These are phyloP conservation scores for Ustilago crameri DNA, from an alignment of 1,284 basidiomycete species.

Conservation along the genomic window DNA sequence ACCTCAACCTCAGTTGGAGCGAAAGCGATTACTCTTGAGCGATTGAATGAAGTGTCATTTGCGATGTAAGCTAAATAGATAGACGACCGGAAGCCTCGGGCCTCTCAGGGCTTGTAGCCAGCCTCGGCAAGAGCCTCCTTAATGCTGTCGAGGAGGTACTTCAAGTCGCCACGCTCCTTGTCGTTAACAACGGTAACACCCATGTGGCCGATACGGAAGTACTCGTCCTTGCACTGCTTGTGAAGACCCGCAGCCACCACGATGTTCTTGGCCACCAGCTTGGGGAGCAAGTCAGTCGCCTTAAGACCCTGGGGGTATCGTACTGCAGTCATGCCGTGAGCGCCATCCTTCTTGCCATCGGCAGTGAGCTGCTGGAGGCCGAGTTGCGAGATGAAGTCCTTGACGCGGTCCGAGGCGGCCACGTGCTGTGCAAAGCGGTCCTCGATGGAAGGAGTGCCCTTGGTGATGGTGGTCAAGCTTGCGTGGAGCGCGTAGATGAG, in stretches of 20 bases:
- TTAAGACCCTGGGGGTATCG: constrained; percentile 63
- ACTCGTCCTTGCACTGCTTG: constrained; percentile 82
- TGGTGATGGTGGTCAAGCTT: constrained; percentile 80
- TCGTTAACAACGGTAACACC: constrained; percentile 81
- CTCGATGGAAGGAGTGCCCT: constrained; percentile 74
- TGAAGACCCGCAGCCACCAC: constrained; percentile 91
- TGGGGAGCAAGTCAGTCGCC: constrained; percentile 57
- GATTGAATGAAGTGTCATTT: background rate
- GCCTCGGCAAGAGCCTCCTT: constrained; percentile 72
- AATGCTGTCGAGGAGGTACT: constrained; percentile 78
- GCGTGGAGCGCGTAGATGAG: constrained; percentile 89
- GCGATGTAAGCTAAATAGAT: background rate
- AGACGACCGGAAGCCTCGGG: background rate
- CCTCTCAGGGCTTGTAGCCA: constrained; percentile 66
- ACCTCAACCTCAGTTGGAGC: background rate
- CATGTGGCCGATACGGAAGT: constrained; percentile 78
- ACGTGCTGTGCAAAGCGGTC: constrained; percentile 84
- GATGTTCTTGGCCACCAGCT: constrained; percentile 77
- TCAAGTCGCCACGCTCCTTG: constrained; percentile 73
- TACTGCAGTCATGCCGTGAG: constrained; percentile 67
- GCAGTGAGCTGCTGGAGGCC: constrained; percentile 73
- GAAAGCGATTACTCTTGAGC: too few species aligned
- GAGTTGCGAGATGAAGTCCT: constrained; percentile 75
- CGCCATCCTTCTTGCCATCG: constrained; percentile 64
- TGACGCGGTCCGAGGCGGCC: constrained; percentile 79